Conservation (phyloP, 345 rosid genomes). For the Syzygium jambos region DNA sequence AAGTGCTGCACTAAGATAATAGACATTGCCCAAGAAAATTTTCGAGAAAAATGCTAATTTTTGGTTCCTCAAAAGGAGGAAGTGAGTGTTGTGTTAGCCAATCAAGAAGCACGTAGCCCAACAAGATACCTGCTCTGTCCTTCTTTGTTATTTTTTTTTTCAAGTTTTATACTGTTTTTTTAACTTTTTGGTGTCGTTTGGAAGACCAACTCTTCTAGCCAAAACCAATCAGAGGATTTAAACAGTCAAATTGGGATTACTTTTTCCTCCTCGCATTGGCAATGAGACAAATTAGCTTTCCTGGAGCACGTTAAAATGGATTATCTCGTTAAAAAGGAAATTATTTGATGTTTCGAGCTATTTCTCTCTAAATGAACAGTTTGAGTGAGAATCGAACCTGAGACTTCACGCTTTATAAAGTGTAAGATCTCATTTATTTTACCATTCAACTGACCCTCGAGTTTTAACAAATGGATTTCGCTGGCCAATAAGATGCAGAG, state of each 20-base stretch:
- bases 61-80: background rate
- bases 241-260: background rate
- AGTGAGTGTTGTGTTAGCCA: background rate
- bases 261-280: background rate
- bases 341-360: background rate
- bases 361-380: rapidly evolving
- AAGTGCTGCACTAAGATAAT: background rate
- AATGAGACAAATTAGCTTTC: background rate
- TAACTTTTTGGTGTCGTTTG: background rate
- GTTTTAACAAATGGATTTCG: background rate
- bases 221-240: background rate
- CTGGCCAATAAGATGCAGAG: background rate
- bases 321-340: background rate
- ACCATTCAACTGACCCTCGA: background rate
- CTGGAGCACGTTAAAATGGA: background rate
- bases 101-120: background rate
- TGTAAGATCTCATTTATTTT: background rate
- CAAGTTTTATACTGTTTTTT: background rate
- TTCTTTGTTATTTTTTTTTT: background rate
- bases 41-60: background rate
- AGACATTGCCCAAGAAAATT: background rate
- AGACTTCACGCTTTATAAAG: background rate
- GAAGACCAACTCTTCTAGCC: background rate
- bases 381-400: background rate
- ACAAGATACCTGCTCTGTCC: background rate